phyloP scores from a whole-genome alignment of 2,329 filamentous ascomycete genomes.

The Hypoxylon sp. region DNA sequence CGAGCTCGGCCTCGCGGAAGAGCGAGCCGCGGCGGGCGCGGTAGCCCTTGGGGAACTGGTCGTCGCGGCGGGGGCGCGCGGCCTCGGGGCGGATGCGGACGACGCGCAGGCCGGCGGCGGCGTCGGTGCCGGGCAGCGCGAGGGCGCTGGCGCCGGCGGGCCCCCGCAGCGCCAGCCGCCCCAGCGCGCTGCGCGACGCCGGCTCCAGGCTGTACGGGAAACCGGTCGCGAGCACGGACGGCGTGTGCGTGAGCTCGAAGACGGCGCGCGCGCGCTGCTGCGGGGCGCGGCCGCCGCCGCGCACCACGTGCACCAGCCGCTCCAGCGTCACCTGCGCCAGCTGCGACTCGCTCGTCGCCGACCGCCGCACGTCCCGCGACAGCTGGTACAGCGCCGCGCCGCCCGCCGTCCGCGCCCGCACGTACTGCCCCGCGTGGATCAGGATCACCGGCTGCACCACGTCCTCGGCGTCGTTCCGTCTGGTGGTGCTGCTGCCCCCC shows the following conservation, averaged over 20 bases:
- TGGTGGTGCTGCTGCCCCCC: too few relatives aligned
- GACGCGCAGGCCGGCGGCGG: too few relatives aligned
- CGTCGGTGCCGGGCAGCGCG: too few relatives aligned
- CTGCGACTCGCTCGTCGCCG: slow-evolving; percentile 28
- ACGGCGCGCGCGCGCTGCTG: slow-evolving; percentile 29
- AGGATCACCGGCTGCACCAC: slow-evolving; percentile 39
- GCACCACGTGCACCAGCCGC: slow-evolving; percentile 33
- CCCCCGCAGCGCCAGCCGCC: slow-evolving; percentile 32
- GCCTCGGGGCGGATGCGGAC: too few relatives aligned
- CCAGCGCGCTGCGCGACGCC: slow-evolving; percentile 22
- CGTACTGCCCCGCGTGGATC: slow-evolving; percentile 36
- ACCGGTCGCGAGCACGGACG: slow-evolving; percentile 31
- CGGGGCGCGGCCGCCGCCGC: slow-evolving; percentile 27
- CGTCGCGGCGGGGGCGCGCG: too few relatives aligned
- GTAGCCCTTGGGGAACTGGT: slow-evolving; percentile 37
- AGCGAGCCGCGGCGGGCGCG: slow-evolving; percentile 26
- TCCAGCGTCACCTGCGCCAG: slow-evolving; percentile 37
- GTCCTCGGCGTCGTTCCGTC: slow-evolving; percentile 26
- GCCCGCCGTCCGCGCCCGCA: slow-evolving; percentile 37
- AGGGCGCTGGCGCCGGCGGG: too few relatives aligned
- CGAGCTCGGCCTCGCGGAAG: slow-evolving; percentile 23
- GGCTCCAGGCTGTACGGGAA: slow-evolving; percentile 37
- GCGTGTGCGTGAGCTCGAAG: slow-evolving; percentile 39
- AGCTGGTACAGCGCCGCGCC: slow-evolving; percentile 39
- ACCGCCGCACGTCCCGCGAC: slow-evolving; percentile 35